Evolutionary conservation across 192 early-diverging fungal species (phyloP), one percentile per base, ranked within the genome.

Genomic region (Podila epigama): DNA sequence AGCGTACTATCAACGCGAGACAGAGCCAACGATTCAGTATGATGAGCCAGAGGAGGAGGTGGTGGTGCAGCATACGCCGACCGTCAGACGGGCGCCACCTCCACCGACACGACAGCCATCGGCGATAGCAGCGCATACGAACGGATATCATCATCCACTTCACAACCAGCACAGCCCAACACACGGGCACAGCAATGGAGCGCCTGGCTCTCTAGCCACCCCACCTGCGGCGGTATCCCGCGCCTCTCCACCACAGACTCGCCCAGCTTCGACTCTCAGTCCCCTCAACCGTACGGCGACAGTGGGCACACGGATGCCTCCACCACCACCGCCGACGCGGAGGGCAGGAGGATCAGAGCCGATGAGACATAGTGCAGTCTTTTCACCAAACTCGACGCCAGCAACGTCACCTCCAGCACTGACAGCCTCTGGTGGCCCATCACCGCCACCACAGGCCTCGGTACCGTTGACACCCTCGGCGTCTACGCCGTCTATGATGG

Each of bases 401-500:
- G 50, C 35, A 22, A 58, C 52, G 25, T 69, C 64, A 1, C 70
- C 66, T 27, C 79, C 65, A 35, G 16, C 53, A 22, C 15, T 36
- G 9, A 56, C 68, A 63, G 63, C 51, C 32, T 53, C 40, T 57
- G 69, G 73, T n/a, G n/a, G n/a, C n/a, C n/a, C n/a, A n/a, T n/a
- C n/a, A 66, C 56, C 59, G 44, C 71, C 68, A 31, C 58, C 73
- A 60, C 64, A 64, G 13, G 80, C 72, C 12, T 58, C 79, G 40
- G 68, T 67, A 25, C 63, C 84, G n/a, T 53, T 77, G 13, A 68
- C 84, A 1, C 62, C 82, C 3, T 44, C 64, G 12, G 62, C 70
- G 51, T 77, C 80, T 11, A 81, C 64, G 12, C 59, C 70, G 51
- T 77, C 80, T 11, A 81, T 73, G 67, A 83, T 75, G 64, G 83